These are phyloP conservation scores for Galeopsis tetrahit DNA, from an alignment of 257 asterid genomes.

Conservation along the genomic window DNA sequence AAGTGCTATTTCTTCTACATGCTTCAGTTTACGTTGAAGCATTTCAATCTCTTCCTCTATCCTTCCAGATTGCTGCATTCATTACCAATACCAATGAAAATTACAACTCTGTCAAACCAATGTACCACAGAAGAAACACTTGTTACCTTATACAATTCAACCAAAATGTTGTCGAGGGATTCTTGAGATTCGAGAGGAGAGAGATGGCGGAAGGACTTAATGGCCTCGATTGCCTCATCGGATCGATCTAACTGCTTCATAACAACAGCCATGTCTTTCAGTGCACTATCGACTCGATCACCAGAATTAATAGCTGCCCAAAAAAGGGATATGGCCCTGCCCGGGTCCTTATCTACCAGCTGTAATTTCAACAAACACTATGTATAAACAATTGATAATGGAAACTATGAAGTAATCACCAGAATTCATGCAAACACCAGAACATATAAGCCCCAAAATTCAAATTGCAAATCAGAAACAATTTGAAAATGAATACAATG, in stretches of 20 bases:
- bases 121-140: background rate
- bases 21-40: slow-evolving; percentile 67
- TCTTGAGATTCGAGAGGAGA: slow-evolving; percentile 84
- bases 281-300: slow-evolving; percentile 91
- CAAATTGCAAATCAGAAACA: background rate
- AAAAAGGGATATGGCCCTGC: slow-evolving; percentile 81
- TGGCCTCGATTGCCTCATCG: slow-evolving; percentile 95
- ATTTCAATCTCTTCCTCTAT: slow-evolving; percentile 71
- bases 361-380: slow-evolving; percentile 4
- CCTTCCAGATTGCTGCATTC: slow-evolving; percentile 89
- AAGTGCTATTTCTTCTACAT: slow-evolving; percentile 67
- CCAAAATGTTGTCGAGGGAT: slow-evolving; percentile 80
- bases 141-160: slow-evolving; percentile 79
- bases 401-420: too few relatives aligned
- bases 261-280: slow-evolving; percentile 96
- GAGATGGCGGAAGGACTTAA: slow-evolving; percentile 91
- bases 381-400: too few relatives aligned
- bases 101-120: background rate
- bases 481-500: too few relatives aligned
- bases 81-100: slow-evolving; percentile 22
- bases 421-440: background rate
- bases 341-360: slow-evolving; percentile 70
- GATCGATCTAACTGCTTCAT: slow-evolving; percentile 87
- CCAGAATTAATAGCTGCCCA: slow-evolving; percentile 97
- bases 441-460: too few relatives aligned